Percentiles rank a stretch among this genome's conserved stretches.
These are phyloP conservation scores for Endotrypanum monterogeii DNA, from an alignment of 208 protist species.

Conservation along the genomic window DNA sequence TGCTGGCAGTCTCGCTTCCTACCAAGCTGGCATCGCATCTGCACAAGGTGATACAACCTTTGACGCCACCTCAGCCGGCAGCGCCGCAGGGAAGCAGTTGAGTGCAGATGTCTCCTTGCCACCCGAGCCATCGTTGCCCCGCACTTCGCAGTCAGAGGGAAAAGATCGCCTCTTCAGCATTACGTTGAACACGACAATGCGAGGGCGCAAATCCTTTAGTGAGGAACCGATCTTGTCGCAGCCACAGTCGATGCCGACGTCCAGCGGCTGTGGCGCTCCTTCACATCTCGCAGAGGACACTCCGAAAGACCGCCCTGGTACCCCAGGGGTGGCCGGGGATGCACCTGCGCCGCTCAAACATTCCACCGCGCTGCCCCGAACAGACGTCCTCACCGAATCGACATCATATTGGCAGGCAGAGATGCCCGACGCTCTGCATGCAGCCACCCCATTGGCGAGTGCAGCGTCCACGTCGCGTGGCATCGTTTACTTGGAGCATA, in stretches of 20 bases:
- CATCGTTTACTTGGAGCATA: slow-evolving; percentile 20
- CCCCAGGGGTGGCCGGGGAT: not conserved
- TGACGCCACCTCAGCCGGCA: not conserved
- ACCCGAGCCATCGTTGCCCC: slow-evolving; percentile 12
- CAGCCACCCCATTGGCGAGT: not conserved
- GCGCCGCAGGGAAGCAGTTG: not conserved
- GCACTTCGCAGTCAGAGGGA: slow-evolving; percentile 17
- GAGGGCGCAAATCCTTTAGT: not conserved
- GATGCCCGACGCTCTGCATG: not conserved
- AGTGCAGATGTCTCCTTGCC: slow-evolving; percentile 16
- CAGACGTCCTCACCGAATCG: not conserved
- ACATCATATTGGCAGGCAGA: not conserved
- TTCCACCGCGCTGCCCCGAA: not conserved
- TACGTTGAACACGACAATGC: slow-evolving; percentile 17
- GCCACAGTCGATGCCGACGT: not conserved
- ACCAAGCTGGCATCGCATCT: not conserved
- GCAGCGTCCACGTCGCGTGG: slow-evolving; percentile 12
- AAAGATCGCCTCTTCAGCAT: slow-evolving; percentile 28
- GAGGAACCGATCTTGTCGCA: not conserved
- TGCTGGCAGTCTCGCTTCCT: not conserved
- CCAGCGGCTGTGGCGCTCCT: not conserved
- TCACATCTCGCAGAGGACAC: not conserved
- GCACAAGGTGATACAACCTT: too few species aligned
- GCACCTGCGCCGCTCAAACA: not conserved
- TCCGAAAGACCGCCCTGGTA: not conserved